Evolutionary conservation across 176 grass and related monocot species (phyloP), one percentile per base, ranked within the genome.

Genomic region (Aegilops tauschii): DNA sequence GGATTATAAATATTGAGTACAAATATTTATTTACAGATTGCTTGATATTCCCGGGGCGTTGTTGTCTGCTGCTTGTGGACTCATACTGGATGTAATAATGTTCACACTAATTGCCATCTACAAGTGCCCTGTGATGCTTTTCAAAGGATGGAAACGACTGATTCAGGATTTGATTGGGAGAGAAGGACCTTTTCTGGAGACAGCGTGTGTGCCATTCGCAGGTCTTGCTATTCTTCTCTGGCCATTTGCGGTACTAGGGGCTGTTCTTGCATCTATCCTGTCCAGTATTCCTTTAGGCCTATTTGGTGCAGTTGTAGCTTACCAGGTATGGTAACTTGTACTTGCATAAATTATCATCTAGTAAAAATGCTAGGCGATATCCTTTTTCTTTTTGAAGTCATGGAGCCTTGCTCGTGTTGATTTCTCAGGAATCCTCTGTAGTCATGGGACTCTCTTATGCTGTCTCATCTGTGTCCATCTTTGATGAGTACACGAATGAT

Each of bases 401-500:
- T 76, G 44, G 10, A 84, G 21, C 49, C 69, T 81, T 39, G 11
- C 59, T 75, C 59, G 78, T 61, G 63, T 91, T 82, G 37, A 62
- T 90, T 17, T 85, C 1, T 61, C 77, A 99, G 97, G 97, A 96
- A 92, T 94, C 90, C 14, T 99, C 97, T 44, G 31, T 87, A 80
- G 21, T 70, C 29, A 88, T 93, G 97, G 97, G 97, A 68, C 82
- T 99, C 10, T 79, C 79, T 18, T 99, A 99, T 86, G 87, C 90
- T 16, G 13, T 92, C 14, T 91, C 94, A 13, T 94, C 97, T 20
- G 86, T 99, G 65, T 93, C 97, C 68, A 90, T 99, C 69, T 99
- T 93, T 88, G 97, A 99, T 73, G 97, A 99, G 80, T 99, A 99
- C 74, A 99, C 92, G 3, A 99, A 99, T 73, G 97, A 99, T 18